Percentiles rank a stretch among this genome's conserved stretches.
phyloP scores from a whole-genome alignment of 2,329 filamentous ascomycete genomes.

The Venturia oleaginea region DNA sequence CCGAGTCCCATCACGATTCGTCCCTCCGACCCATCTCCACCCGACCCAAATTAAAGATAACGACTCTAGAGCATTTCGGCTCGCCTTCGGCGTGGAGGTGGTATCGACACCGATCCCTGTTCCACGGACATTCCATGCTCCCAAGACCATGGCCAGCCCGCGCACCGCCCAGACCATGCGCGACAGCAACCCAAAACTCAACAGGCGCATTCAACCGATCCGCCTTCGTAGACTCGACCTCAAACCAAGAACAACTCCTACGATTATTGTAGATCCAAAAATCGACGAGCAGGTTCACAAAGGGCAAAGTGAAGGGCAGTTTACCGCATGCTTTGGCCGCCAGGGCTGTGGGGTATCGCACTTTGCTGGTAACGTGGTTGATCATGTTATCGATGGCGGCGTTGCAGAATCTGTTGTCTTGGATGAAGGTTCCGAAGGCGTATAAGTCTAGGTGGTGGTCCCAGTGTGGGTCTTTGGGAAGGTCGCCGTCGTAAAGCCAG shows the following conservation, averaged over 20 bases:
- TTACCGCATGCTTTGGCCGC: background rate
- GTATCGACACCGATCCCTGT: background rate
- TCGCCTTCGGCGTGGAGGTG: background rate
- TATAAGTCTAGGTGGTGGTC: background rate
- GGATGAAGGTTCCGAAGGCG: background rate
- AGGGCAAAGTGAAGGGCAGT: background rate
- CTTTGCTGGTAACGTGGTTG: background rate
- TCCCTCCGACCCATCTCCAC: too few species aligned
- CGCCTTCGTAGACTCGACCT: background rate
- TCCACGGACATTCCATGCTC: background rate
- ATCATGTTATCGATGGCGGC: background rate
- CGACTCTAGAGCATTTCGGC: background rate
- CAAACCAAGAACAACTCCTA: background rate
- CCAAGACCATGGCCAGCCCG: too few species aligned
- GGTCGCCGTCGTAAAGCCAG: background rate
- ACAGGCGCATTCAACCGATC: background rate
- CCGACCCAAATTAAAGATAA: too few species aligned
- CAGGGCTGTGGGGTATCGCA: background rate
- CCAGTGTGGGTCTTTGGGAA: background rate
- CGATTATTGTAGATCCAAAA: background rate
- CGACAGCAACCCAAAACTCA: background rate
- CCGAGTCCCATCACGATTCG: too few species aligned
- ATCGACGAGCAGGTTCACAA: background rate
- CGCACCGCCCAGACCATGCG: too few species aligned
- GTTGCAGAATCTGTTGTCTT: background rate